A percentile compares a stretch with the other conserved stretches of the same genome.
Evolutionary conservation across 352 stramenopile species (phyloP).

Genomic region (Globisporangium echinulatum): DNA sequence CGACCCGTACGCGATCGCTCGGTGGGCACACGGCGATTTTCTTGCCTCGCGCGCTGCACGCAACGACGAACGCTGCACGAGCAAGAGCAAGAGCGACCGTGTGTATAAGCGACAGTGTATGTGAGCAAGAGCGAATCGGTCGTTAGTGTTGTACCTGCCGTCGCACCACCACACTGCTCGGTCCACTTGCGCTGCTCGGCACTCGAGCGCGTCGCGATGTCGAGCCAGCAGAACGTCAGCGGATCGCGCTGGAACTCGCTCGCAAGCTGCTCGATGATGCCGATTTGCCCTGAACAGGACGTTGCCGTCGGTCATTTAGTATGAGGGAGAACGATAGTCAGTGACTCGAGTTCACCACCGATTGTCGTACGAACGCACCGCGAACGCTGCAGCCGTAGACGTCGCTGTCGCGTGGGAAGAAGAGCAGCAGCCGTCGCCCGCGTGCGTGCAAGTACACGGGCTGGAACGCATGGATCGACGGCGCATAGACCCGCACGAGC

Average conservation of each 20-base stretch:
- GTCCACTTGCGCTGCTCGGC: conserved; percentile 38
- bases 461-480: conserved; percentile 64
- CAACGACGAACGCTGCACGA: conserved; percentile 46
- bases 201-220: conserved; percentile 26
- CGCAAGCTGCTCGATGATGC: conserved; percentile 52
- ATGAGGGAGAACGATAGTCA: not conserved
- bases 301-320: no score
- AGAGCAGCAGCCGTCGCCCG: conserved; percentile 51
- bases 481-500: conserved; percentile 61
- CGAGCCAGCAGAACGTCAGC: conserved; percentile 73
- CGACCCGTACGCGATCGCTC: conserved; percentile 13
- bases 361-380: conserved; percentile 22
- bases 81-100: not conserved
- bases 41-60: conserved; percentile 50
- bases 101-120: no score
- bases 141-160: conserved; percentile 17
- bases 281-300: conserved; percentile 80
- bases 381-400: conserved; percentile 41
- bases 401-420: conserved; percentile 40
- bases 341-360: no score
- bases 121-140: not conserved
- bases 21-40: conserved; percentile 44
- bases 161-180: conserved; percentile 26
- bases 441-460: conserved; percentile 54
- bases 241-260: conserved; percentile 66